These are phyloP conservation scores for Blepharisma japonicum DNA, from an alignment of 73 alveolate genomes.

Conservation along the genomic window DNA sequence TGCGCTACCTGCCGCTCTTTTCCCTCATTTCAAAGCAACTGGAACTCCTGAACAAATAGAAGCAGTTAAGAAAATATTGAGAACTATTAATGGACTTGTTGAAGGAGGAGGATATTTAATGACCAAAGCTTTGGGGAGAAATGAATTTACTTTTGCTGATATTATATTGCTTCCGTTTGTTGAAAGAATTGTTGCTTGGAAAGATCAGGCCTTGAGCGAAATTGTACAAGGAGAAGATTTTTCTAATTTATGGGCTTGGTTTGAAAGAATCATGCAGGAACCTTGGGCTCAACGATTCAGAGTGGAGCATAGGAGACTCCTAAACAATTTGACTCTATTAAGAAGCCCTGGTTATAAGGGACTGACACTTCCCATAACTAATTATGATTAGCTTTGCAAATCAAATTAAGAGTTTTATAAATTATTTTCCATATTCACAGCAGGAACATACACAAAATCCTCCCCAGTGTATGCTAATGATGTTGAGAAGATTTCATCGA, in stretches of 20 bases:
- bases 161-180: background rate
- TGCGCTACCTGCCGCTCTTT: background rate
- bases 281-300: background rate
- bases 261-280: background rate
- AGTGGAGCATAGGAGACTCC: background rate
- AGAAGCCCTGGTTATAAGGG: background rate
- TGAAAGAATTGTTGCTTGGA: background rate
- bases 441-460: too few species aligned
- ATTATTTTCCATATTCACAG: too few species aligned
- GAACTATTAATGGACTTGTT: background rate
- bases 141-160: constrained; percentile 6
- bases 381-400: background rate
- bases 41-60: background rate
- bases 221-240: background rate
- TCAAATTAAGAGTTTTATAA: too few species aligned
- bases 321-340: background rate
- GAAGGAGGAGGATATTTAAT: background rate
- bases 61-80: background rate
- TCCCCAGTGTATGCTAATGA: too few species aligned
- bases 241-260: constrained; percentile 1
- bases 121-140: background rate
- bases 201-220: background rate
- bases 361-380: background rate
- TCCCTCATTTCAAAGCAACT: background rate
- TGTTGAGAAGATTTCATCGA: too few species aligned